Evolutionary conservation across 352 stramenopile genomes (phyloP), one percentile per base, ranked within the genome.

Genomic region (Elongisporangium prolatum): DNA sequence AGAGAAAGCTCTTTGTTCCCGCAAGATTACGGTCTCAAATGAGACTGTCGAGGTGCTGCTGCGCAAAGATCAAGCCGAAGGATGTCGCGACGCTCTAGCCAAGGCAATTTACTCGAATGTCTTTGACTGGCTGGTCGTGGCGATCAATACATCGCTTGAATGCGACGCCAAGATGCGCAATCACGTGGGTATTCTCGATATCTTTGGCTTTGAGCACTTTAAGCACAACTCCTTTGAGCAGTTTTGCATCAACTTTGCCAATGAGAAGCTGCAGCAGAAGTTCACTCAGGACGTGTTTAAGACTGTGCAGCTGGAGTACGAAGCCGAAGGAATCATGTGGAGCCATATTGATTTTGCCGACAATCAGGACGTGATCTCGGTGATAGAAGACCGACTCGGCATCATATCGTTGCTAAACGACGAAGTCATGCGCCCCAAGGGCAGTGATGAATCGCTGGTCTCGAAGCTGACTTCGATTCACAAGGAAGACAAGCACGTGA

Each of bases 151-250:
- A 10, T 96, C 85, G 16, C 64, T 94, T 6, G 71, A 83, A 17
- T 80, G 84, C 47, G 80, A 91, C 56, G 67, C 54, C 18, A 65
- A 72, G 13, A 86, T 82, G 67, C 56, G 56, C 54, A 63, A 89
- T 21, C 74, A 89, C 50, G 75, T 98, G 17, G 91, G 92, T 9
- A 92, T 98, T 55, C 76, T 98, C 22, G 93, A 98, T 67, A 98
- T 98, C 51, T 98, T 97, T 57, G 93, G 93, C 9, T 98, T 98
- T 63, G 93, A 98, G 61, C 91, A 97, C 57, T 98, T 98, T 50
- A 84, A 96, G 50, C 79, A 95, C 57, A 98, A 98, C 68, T 95
- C 77, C 22, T 97, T 98, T 54, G 93, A 98, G 69, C 93, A 98
- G 62, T 88, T 97, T 34, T 97, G 89, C 63, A 97, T 97, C 54